Percentiles rank a stretch among this genome's conserved stretches.
These are phyloP conservation scores for Wickerhamomyces xylosicus DNA, from an alignment of 805 yeast genomes.

Conservation along the genomic window DNA sequence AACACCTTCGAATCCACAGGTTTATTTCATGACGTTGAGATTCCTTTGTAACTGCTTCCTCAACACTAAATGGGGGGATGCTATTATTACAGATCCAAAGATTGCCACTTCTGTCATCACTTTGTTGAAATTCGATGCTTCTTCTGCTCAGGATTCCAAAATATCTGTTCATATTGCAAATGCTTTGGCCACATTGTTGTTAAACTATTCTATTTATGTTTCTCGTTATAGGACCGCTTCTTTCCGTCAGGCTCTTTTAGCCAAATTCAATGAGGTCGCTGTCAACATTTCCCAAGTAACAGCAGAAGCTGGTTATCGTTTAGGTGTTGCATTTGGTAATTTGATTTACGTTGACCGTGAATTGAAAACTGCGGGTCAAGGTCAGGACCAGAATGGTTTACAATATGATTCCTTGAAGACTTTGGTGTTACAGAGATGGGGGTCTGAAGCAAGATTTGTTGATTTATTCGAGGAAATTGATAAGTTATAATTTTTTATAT, in stretches of 20 bases:
- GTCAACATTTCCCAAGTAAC: constrained; percentile 23
- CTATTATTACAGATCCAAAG: constrained; percentile 30
- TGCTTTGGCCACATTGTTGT: constrained; percentile 38
- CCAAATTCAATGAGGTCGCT: constrained; percentile 20
- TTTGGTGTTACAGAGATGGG: not conserved
- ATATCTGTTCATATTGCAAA: constrained; percentile 21
- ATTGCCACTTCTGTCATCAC: constrained; percentile 26
- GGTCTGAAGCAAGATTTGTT: not conserved
- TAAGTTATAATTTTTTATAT: constrained; percentile 10
- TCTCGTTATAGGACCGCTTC: constrained; percentile 20
- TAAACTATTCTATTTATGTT: constrained; percentile 36
- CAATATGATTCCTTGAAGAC: not conserved
- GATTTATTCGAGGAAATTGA: not conserved
- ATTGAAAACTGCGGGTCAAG: not conserved
- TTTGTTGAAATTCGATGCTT: constrained; percentile 10
- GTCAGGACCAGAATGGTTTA: no score
- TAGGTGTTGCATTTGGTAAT: constrained; percentile 55
- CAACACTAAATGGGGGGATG: constrained; percentile 36
- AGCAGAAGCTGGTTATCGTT: constrained; percentile 62
- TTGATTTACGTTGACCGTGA: constrained; percentile 26
- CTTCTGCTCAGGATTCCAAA: constrained; percentile 7
- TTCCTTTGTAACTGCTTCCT: constrained; percentile 43
- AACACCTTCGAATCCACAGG: constrained; percentile 17
- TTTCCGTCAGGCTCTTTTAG: constrained; percentile 21
- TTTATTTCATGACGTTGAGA: constrained; percentile 45